Percentiles rank a stretch among this genome's conserved stretches.
phyloP scores from a whole-genome alignment of 306 rosid genomes.

The Echinosophora koreensis region DNA sequence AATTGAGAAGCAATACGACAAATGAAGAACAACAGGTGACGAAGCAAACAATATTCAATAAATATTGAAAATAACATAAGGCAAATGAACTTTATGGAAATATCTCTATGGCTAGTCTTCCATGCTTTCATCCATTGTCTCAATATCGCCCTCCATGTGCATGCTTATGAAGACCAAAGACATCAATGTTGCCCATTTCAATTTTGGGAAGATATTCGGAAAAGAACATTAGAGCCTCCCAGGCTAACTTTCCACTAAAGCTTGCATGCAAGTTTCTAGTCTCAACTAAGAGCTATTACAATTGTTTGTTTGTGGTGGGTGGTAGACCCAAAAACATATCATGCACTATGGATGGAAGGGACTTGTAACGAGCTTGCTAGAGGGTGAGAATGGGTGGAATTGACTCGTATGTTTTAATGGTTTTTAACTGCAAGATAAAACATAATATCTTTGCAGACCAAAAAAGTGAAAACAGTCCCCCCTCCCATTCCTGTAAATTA shows the following conservation, averaged over 20 bases:
- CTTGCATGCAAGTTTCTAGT: conserved; percentile 4
- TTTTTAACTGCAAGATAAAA: neutral
- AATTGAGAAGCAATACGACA: neutral
- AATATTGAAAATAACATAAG: conserved; percentile 11
- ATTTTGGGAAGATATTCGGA: neutral
- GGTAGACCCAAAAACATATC: conserved; percentile 12
- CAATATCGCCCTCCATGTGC: neutral
- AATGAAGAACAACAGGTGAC: neutral
- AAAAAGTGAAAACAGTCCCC: neutral
- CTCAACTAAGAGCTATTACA: conserved; percentile 19
- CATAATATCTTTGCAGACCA: neutral
- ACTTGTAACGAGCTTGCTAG: conserved; percentile 35
- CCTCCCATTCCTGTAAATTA: neutral
- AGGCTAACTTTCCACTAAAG: neutral
- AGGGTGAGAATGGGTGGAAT: neutral
- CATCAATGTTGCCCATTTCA: neutral
- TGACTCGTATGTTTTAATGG: neutral
- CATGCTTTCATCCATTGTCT: neutral
- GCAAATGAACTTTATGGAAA: neutral
- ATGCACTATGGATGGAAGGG: conserved; percentile 8
- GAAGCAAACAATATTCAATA: neutral
- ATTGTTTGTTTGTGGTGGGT: conserved; percentile 1
- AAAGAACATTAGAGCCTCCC: neutral
- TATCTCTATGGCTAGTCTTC: conserved; percentile 1
- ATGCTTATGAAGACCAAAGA: conserved; percentile 4